Evolutionary conservation across 208 protist genomes (phyloP).

Genomic region (Acanthamoeba triangularis): DNA sequence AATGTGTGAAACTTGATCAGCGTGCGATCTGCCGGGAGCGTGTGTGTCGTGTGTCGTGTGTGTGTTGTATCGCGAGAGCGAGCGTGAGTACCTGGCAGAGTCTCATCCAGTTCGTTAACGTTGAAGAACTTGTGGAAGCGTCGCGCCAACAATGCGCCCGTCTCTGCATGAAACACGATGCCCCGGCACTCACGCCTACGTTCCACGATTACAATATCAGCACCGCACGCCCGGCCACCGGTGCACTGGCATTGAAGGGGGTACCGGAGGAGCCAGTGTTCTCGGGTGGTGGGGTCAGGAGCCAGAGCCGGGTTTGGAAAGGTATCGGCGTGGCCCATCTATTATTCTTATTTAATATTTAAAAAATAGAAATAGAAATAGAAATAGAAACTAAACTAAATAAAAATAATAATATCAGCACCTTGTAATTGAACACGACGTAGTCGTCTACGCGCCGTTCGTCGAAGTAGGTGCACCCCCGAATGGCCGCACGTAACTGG

Average conservation of each 20-base stretch:
- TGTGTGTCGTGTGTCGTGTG: too few relatives aligned
- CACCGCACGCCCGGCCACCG: not conserved
- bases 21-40: too few relatives aligned
- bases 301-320: not conserved
- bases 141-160: not conserved
- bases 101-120: not conserved
- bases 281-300: not conserved
- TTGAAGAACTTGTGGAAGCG: constrained; percentile 63
- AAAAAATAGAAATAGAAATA: not conserved
- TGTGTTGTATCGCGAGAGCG: not conserved
- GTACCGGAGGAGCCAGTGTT: not conserved
- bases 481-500: not conserved
- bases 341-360: not conserved
- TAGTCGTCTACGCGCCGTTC: not conserved
- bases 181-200: constrained; percentile 2
- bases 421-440: constrained; percentile 34
- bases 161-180: constrained; percentile 10
- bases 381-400: not conserved
- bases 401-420: not conserved
- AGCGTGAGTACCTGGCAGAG: not conserved
- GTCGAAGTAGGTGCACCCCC: not conserved
- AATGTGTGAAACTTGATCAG: too few relatives aligned
- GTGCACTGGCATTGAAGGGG: not conserved
- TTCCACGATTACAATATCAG: not conserved
- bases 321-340: constrained; percentile 2